These are phyloP conservation scores for Penicillium sp. DNA, from an alignment of 2,329 filamentous ascomycete genomes.

Conservation along the genomic window DNA sequence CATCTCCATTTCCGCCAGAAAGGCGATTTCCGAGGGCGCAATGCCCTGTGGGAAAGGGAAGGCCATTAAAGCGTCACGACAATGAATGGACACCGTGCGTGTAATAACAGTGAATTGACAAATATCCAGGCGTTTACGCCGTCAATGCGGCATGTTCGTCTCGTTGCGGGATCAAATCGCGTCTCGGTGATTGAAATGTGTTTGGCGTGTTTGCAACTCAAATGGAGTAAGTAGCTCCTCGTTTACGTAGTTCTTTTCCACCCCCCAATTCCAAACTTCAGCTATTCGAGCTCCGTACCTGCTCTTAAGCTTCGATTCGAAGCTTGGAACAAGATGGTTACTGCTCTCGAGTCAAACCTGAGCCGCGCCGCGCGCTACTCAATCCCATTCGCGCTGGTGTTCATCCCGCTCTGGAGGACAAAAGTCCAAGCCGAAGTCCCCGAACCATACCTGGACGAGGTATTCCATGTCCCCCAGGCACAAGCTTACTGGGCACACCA, in stretches of 20 bases:
- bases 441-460: constrained; percentile 59
- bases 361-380: constrained; percentile 39
- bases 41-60: constrained; percentile 66
- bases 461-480: constrained; percentile 77
- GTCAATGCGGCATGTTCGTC: constrained; percentile 7
- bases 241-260: constrained; percentile 7
- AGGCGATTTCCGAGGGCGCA: constrained; percentile 84
- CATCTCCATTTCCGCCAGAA: constrained; percentile 95
- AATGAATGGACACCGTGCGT: background rate
- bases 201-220: constrained; percentile 37
- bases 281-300: background rate
- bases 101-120: background rate
- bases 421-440: constrained; percentile 52
- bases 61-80: constrained; percentile 50
- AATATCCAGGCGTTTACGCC: background rate
- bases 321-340: constrained; percentile 29
- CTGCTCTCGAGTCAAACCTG: constrained; percentile 30
- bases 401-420: constrained; percentile 43
- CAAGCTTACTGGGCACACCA: constrained; percentile 78
- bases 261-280: constrained; percentile 2
- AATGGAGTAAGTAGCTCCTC: constrained; percentile 8
- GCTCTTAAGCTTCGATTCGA: background rate
- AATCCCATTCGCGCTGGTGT: constrained; percentile 35
- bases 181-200: constrained; percentile 18
- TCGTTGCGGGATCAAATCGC: constrained; percentile 11